A percentile compares a stretch with the other conserved stretches of the same genome.
Conservation (phyloP, 2,329 filamentous ascomycete species). For the Apiospora sp. region DNA sequence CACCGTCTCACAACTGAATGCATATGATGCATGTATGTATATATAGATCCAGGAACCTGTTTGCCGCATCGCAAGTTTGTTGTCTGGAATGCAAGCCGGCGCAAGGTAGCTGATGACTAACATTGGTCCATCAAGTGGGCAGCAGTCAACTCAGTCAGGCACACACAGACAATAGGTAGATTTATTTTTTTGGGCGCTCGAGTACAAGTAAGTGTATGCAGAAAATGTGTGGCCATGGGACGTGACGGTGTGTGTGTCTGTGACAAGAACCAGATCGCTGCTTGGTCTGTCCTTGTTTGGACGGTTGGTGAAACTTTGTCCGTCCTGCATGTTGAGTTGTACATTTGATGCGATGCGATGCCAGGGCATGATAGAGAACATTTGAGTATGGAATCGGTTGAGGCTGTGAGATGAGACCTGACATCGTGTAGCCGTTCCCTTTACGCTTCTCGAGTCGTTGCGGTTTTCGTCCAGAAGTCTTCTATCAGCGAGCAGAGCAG, state of each 20-base stretch:
- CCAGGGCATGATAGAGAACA: not conserved
- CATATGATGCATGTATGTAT: not conserved
- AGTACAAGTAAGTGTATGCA: not conserved
- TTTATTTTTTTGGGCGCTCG: not conserved
- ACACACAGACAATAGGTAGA: not conserved
- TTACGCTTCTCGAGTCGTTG: not conserved
- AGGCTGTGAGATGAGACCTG: not conserved
- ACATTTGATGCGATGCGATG: not conserved
- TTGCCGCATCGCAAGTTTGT: not conserved
- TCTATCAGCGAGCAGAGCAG: no score
- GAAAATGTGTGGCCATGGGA: not conserved
- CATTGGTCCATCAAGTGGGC: not conserved
- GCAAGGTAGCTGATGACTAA: not conserved
- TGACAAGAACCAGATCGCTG: not conserved
- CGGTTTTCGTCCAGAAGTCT: not conserved
- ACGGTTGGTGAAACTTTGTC: constrained; percentile 12
- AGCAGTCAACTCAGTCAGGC: constrained; percentile 4
- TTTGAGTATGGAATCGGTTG: not conserved
- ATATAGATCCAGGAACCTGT: not conserved
- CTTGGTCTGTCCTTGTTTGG: constrained; percentile 12
- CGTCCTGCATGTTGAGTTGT: constrained; percentile 4
- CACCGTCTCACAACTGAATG: not conserved
- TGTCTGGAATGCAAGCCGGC: not conserved
- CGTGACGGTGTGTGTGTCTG: constrained; percentile 14
- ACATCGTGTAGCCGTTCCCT: not conserved